Percentiles rank a stretch among this genome's conserved stretches.
These are phyloP conservation scores for Camellia oleifera DNA, from an alignment of 179 eudicot genomes.

Conservation along the genomic window DNA sequence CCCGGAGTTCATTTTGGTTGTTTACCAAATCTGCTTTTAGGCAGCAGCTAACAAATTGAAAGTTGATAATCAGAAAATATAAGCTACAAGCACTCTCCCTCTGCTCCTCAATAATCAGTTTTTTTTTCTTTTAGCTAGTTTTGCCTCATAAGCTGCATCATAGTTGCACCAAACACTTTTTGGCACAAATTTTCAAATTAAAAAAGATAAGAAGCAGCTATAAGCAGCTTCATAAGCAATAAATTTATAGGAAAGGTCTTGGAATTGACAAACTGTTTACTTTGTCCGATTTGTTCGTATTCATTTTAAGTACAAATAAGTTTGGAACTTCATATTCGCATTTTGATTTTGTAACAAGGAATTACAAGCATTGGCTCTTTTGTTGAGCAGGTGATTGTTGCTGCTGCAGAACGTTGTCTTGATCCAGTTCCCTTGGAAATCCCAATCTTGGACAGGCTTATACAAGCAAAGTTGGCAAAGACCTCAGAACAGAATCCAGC, in stretches of 20 bases:
- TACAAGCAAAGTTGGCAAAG: conserved; percentile 79
- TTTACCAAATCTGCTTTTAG: too few species aligned
- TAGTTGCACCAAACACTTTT: too few species aligned
- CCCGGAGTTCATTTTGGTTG: background rate
- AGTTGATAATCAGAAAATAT: too few species aligned
- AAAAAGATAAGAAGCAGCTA: too few species aligned
- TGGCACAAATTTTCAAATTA: too few species aligned
- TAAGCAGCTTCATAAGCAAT: too few species aligned
- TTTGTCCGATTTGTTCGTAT: background rate
- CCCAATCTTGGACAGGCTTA: conserved; percentile 80
- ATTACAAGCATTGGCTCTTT: conserved; percentile 4
- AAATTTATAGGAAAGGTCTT: too few species aligned
- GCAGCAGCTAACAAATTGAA: background rate
- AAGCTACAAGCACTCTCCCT: too few species aligned
- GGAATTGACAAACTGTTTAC: too few species aligned
- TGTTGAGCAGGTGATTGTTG: conserved; percentile 71
- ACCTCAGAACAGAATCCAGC: conserved; percentile 40
- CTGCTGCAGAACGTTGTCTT: conserved; percentile 84
- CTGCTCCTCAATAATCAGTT: too few species aligned
- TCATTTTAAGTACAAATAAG: background rate
- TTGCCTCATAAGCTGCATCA: too few species aligned
- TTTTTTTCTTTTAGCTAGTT: too few species aligned
- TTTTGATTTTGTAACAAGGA: background rate
- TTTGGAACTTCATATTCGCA: background rate
- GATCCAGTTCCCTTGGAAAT: conserved; percentile 86